These are phyloP conservation scores for Lithospermum erythrorhizon DNA, from an alignment of 257 asterid species.

Conservation along the genomic window DNA sequence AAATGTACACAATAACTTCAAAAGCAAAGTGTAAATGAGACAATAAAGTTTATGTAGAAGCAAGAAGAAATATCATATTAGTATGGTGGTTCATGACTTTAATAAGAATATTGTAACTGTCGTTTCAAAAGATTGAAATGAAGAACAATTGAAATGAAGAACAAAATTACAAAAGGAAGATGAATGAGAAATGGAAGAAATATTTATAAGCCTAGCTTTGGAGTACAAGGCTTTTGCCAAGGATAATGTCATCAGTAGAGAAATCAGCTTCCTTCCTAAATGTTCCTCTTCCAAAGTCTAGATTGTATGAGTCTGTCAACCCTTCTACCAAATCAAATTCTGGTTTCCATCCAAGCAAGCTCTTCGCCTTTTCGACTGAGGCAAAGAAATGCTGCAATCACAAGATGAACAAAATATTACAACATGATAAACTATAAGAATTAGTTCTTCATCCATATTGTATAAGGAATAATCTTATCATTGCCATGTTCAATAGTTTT, in stretches of 20 bases:
- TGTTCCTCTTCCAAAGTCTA: conserved; percentile 89
- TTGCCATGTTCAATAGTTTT: background rate
- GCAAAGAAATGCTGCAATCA: conserved; percentile 86
- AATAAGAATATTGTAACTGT: background rate
- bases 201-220: conserved; percentile 24
- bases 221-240: conserved; percentile 66
- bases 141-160: too few relatives aligned
- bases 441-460: background rate
- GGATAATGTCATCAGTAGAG: conserved; percentile 87
- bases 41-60: too few relatives aligned
- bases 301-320: conserved; percentile 79
- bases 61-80: too few relatives aligned
- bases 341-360: conserved; percentile 68
- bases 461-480: background rate
- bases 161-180: background rate
- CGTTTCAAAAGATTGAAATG: too few relatives aligned
- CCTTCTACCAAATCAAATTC: conserved; percentile 73
- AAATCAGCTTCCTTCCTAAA: conserved; percentile 89
- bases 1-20: too few relatives aligned
- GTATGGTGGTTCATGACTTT: too few relatives aligned
- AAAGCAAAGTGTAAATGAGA: too few relatives aligned
- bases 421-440: background rate
- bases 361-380: conserved; percentile 84
- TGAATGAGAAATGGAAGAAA: background rate
- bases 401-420: background rate